Percentiles rank a stretch among this genome's conserved stretches.
phyloP scores from a whole-genome alignment of 305 asterid genomes.

The Euphrasia arctica region DNA sequence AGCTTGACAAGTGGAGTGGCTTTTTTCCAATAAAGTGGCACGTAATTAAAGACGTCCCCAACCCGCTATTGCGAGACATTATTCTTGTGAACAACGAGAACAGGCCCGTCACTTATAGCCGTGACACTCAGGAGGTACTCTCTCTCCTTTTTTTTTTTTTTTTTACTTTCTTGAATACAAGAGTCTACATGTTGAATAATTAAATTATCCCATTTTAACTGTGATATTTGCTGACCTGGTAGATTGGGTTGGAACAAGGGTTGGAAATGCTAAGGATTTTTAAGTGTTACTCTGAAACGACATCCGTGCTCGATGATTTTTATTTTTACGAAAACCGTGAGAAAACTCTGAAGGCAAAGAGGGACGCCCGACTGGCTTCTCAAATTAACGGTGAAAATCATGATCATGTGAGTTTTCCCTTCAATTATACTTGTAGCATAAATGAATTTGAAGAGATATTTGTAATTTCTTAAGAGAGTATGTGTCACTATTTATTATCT shows the following conservation, averaged over 20 bases:
- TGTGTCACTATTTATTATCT: background rate
- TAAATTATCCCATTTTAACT: background rate
- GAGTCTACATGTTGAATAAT: background rate
- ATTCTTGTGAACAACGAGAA: slow-evolving; percentile 68
- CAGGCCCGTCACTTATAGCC: slow-evolving; percentile 60
- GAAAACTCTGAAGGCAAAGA: slow-evolving; percentile 51
- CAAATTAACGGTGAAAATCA: slow-evolving; percentile 27
- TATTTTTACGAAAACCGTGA: slow-evolving; percentile 76
- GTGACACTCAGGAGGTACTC: slow-evolving; percentile 84
- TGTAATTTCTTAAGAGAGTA: background rate
- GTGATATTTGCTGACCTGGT: slow-evolving; percentile 7
- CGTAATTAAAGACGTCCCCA: slow-evolving; percentile 66
- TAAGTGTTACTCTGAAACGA: slow-evolving; percentile 54
- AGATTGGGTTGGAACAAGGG: slow-evolving; percentile 75
- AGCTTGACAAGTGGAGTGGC: slow-evolving; percentile 80
- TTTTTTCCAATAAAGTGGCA: slow-evolving; percentile 83
- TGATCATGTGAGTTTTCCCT: slow-evolving; percentile 31
- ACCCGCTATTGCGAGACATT: slow-evolving; percentile 48
- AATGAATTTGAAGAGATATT: background rate
- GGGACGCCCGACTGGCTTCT: slow-evolving; percentile 29
- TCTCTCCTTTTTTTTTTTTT: background rate
- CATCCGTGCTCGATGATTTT: slow-evolving; percentile 68
- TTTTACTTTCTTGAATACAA: background rate
- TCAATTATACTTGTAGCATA: background rate
- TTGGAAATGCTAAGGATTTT: slow-evolving; percentile 71